Conservation (phyloP, 495 filamentous ascomycete genomes). For the Penicilliopsis zonata region DNA sequence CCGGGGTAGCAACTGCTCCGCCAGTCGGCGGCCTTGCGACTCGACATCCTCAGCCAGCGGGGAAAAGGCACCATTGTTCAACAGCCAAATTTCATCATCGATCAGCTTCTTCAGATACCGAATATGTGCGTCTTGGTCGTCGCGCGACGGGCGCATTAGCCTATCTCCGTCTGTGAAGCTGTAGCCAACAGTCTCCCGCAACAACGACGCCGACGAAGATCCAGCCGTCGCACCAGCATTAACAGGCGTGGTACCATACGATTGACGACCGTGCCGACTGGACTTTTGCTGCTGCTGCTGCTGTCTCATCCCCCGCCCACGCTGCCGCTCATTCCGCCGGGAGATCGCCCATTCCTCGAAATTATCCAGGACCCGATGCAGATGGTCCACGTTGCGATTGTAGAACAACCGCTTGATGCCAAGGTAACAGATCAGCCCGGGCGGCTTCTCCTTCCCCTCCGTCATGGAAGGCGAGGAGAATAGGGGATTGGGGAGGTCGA, state of each 20-base stretch:
- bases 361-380: conserved; percentile 8
- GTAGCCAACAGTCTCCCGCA: not conserved
- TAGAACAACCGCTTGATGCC: conserved; percentile 11
- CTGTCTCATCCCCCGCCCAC: not conserved
- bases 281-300: not conserved
- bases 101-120: conserved; percentile 15
- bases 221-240: too few species aligned
- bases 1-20: not conserved
- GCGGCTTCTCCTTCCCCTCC: not conserved
- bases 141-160: not conserved
- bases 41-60: not conserved
- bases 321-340: too few species aligned
- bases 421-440: conserved; percentile 6
- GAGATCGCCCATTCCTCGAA: conserved; percentile 17
- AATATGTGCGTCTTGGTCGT: conserved; percentile 8
- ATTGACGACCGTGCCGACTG: conserved; percentile 3
- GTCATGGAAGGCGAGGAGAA: conserved; percentile 10
- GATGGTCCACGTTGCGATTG: conserved; percentile 4
- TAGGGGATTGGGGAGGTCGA: conserved; percentile 13
- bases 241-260: too few species aligned
- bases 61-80: conserved; percentile 6
- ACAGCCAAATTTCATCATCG: conserved; percentile 17
- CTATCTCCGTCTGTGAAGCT: not conserved
- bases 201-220: too few species aligned
- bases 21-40: not conserved